Percentiles rank a stretch among this genome's conserved stretches.
Evolutionary conservation across 1,284 basidiomycete species (phyloP).

Genomic region (Fomitopsis schrenkii): DNA sequence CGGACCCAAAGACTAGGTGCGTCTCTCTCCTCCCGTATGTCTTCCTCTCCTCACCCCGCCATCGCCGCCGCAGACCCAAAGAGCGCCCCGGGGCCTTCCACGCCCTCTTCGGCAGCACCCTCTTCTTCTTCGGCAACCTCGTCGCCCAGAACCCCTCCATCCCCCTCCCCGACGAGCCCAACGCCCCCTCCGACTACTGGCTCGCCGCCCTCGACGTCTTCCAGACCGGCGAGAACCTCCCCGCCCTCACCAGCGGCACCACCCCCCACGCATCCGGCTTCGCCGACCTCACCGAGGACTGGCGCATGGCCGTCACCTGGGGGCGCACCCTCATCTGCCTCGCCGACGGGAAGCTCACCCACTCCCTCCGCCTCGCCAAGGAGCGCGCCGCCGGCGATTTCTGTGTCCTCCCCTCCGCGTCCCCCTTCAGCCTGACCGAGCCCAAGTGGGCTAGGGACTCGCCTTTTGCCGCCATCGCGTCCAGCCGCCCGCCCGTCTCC

Average conservation of each 20-base stretch:
- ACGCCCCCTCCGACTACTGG: conserved; percentile 50
- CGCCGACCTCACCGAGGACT: conserved; percentile 41
- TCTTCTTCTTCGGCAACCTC: conserved; percentile 58
- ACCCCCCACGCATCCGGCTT: not conserved
- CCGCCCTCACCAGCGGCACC: conserved; percentile 37
- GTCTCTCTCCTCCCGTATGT: not conserved
- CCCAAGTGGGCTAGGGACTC: conserved; percentile 49
- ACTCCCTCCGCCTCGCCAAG: conserved; percentile 15
- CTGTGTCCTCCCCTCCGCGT: conserved; percentile 13
- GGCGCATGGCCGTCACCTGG: conserved; percentile 65
- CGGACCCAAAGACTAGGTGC: conserved; percentile 13
- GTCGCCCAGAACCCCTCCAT: conserved; percentile 46
- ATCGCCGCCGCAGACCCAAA: conserved; percentile 24
- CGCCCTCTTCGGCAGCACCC: conserved; percentile 54
- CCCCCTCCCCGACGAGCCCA: conserved; percentile 50
- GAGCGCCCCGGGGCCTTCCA: conserved; percentile 63
- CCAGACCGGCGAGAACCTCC: conserved; percentile 58
- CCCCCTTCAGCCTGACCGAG: conserved; percentile 31
- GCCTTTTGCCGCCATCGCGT: conserved; percentile 49
- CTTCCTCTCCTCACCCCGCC: not conserved
- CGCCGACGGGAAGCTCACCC: conserved; percentile 41
- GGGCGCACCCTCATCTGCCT: conserved; percentile 57
- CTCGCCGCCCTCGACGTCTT: conserved; percentile 62
- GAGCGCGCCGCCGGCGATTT: conserved; percentile 6
- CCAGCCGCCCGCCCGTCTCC: conserved; percentile 48